These are phyloP conservation scores for Trichophyton simii DNA, from an alignment of 2,329 filamentous ascomycete species.

Conservation along the genomic window DNA sequence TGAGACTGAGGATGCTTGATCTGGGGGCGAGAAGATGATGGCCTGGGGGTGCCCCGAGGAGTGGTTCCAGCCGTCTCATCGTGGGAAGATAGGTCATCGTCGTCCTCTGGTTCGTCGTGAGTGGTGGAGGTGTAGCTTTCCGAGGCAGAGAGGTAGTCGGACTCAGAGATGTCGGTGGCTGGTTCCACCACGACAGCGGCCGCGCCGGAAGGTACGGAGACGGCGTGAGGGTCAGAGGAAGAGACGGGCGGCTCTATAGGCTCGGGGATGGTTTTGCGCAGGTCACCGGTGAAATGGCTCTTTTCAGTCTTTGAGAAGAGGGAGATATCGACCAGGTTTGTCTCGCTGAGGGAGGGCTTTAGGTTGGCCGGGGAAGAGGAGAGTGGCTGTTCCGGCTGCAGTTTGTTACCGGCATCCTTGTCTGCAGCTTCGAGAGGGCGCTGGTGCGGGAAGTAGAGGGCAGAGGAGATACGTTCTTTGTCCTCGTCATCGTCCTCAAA, in stretches of 20 bases:
- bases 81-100: constrained; percentile 40
- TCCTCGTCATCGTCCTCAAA: constrained; percentile 38
- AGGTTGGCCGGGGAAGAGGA: not conserved
- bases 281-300: constrained; percentile 49
- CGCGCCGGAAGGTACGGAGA: too few species aligned
- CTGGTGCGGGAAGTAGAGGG: constrained; percentile 52
- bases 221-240: constrained; percentile 9
- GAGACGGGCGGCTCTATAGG: constrained; percentile 20
- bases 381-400: not conserved
- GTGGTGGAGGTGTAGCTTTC: constrained; percentile 31
- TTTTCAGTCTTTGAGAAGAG: constrained; percentile 48
- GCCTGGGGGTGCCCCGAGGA: constrained; percentile 28
- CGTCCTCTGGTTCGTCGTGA: constrained; percentile 22
- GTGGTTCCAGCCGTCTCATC: constrained; percentile 40
- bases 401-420: not conserved
- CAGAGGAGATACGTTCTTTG: constrained; percentile 51
- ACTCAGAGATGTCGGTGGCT: constrained; percentile 32
- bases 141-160: constrained; percentile 32
- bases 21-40: constrained; percentile 19
- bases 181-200: constrained; percentile 27
- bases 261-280: constrained; percentile 27
- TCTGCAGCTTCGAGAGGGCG: constrained; percentile 32
- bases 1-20: not conserved
- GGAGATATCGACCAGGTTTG: constrained; percentile 43
- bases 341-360: constrained; percentile 16